A percentile compares a stretch with the other conserved stretches of the same genome.
phyloP scores from a whole-genome alignment of 148 eudicot species.

The Silene conica region DNA sequence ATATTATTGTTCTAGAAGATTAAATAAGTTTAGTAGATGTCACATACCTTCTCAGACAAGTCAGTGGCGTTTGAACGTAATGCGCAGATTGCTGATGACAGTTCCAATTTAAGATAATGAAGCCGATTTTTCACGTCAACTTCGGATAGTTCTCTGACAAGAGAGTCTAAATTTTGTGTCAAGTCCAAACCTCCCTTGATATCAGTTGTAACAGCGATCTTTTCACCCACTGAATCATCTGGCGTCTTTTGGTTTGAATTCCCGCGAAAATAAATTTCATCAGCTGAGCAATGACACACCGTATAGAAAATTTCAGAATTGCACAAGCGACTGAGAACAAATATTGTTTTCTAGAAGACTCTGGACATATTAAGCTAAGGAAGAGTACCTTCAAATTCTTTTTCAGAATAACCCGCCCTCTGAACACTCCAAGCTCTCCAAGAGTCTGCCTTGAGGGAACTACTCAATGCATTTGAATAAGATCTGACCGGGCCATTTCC shows the following conservation, averaged over 20 bases:
- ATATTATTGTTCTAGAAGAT: neutral
- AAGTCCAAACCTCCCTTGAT: conserved; percentile 26
- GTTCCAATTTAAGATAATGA: conserved; percentile 66
- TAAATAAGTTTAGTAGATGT: neutral
- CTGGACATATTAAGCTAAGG: neutral
- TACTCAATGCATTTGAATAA: conserved; percentile 26
- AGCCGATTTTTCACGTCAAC: conserved; percentile 50
- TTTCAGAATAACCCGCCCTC: conserved; percentile 45
- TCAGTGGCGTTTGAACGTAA: conserved; percentile 47
- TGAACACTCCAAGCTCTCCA: conserved; percentile 66
- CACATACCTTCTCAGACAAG: conserved; percentile 28
- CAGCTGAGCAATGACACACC: conserved; percentile 42
- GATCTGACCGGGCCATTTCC: conserved; percentile 26
- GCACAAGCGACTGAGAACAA: conserved; percentile 9
- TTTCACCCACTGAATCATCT: conserved; percentile 28
- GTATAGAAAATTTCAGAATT: conserved; percentile 2
- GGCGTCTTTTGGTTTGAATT: conserved; percentile 13
- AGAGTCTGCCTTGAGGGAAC: conserved; percentile 34
- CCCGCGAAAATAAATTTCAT: conserved; percentile 42
- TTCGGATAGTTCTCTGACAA: conserved; percentile 19
- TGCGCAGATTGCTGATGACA: conserved; percentile 52
- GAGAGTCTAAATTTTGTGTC: conserved; percentile 16
- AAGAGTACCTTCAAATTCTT: conserved; percentile 63
- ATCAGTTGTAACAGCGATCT: conserved; percentile 21
- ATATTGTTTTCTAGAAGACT: neutral